phyloP scores from a whole-genome alignment of 768 basidiomycete genomes.

The Mycena vulgaris region DNA sequence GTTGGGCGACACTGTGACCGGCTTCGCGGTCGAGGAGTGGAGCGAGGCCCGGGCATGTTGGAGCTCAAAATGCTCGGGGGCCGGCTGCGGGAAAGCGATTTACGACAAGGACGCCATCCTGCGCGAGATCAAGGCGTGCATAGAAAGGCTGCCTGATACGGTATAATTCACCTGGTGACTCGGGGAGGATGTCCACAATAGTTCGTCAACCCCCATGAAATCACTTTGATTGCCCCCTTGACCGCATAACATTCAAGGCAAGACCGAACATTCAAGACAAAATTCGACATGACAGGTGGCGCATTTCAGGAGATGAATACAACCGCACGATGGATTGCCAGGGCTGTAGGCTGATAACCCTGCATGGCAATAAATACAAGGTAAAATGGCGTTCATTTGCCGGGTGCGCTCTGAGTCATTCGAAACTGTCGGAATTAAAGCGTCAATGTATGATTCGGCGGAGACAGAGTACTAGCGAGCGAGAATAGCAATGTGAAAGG shows the following conservation, averaged over 20 bases:
- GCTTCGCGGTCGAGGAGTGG: constrained; percentile 58
- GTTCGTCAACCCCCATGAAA: background rate
- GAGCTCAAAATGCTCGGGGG: constrained; percentile 46
- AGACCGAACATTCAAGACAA: background rate
- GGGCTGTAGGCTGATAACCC: background rate
- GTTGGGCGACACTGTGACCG: constrained; percentile 60
- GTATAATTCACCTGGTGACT: constrained; percentile 3
- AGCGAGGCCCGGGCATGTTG: constrained; percentile 61
- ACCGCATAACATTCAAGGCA: constrained; percentile 12
- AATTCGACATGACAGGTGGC: background rate
- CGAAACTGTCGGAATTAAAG: background rate
- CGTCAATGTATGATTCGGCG: no score
- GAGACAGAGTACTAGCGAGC: background rate
- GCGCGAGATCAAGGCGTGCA: constrained; percentile 21
- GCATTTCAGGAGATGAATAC: constrained; percentile 20
- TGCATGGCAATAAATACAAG: background rate
- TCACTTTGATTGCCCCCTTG: background rate
- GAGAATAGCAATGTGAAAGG: constrained; percentile 9
- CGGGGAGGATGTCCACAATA: background rate
- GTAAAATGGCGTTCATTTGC: background rate
- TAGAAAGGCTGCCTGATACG: constrained; percentile 22
- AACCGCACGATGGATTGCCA: constrained; percentile 2
- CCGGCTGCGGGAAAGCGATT: constrained; percentile 16
- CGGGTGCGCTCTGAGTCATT: background rate
- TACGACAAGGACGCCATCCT: constrained; percentile 26